These are phyloP conservation scores for Botrytis elliptica DNA, from an alignment of 2,329 filamentous ascomycete species.

Conservation along the genomic window DNA sequence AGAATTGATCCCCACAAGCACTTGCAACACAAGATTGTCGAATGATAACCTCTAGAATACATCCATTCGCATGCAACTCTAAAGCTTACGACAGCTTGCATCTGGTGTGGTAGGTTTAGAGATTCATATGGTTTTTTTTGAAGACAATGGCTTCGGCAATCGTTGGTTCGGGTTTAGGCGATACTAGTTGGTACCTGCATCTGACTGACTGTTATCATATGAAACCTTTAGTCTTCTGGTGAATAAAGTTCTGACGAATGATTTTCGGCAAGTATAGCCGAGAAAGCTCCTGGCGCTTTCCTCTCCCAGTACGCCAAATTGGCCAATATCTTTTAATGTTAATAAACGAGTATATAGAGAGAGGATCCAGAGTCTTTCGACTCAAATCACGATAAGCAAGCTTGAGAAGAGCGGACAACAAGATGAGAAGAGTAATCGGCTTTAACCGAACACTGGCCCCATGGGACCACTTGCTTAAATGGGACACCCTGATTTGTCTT, in stretches of 20 bases:
- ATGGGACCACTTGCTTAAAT: neutral
- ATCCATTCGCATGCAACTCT: neutral
- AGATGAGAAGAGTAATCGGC: neutral
- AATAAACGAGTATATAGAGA: neutral
- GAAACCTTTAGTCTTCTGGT: neutral
- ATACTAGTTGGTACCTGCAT: neutral
- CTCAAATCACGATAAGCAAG: neutral
- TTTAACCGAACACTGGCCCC: neutral
- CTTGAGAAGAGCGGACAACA: neutral
- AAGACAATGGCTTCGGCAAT: neutral
- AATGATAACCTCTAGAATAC: neutral
- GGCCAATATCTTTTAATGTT: neutral
- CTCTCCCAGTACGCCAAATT: neutral
- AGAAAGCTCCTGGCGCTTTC: neutral
- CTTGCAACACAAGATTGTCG: neutral
- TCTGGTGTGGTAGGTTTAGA: neutral
- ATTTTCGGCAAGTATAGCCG: no score
- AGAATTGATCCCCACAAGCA: neutral
- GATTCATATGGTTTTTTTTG: neutral
- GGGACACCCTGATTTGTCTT: neutral
- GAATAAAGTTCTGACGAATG: neutral
- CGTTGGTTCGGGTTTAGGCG: neutral
- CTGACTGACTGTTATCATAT: neutral
- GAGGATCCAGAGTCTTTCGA: neutral
- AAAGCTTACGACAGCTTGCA: neutral